Base-by-base conservation (phyloP, 257 asterid species). In the Solanum chiquidenum region DNA sequence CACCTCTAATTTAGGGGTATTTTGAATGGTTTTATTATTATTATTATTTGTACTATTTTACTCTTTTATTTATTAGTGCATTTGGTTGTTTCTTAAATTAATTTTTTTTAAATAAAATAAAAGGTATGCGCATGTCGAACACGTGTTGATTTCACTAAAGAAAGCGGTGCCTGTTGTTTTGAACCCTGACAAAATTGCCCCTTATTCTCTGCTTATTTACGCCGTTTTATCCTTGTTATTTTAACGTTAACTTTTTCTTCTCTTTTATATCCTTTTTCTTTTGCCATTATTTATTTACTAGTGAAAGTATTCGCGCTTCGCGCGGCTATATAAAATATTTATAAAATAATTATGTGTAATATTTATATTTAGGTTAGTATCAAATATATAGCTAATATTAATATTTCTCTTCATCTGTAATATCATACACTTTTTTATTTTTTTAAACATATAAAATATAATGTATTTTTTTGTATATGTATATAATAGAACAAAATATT, bases 131-230 rank as follows among this genome's bases (percentile, higher is more conserved):
- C 76, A 86, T 73, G 91, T 92, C 33, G 87, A 90, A 87, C 94
- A 94, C 98, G 98, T 94, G 93, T 60, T 93, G 34, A 90, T 91
- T 88, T 60, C 55, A 1, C 82, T 34, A 31, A 8, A 6, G 27
- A 64, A 87, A 88, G 87, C 86, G 90, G 89, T 82, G 89, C 92
- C 91, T 86, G 92, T 79, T 86, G 58, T 68, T 77, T 86, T 86
- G 49, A 33, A 20, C 23, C 11, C 73, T 12, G 13, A 33, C n/a
- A 52, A 16, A 31, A 44, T 31, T 18, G 55, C 20, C 90, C 89
- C 55, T 34, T 7, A 8, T 27, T 64, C 71, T 62, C 27, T 18
- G 29, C 29, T 1, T 75, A 89, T 86, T 91, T 89, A 91, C 92
- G 44, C 33, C 46, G 44, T 85, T 74, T 86, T 40, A 66, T 86